phyloP scores from a whole-genome alignment of 225 moss, liverwort and hornwort species.

The Takakia lepidozioides region DNA sequence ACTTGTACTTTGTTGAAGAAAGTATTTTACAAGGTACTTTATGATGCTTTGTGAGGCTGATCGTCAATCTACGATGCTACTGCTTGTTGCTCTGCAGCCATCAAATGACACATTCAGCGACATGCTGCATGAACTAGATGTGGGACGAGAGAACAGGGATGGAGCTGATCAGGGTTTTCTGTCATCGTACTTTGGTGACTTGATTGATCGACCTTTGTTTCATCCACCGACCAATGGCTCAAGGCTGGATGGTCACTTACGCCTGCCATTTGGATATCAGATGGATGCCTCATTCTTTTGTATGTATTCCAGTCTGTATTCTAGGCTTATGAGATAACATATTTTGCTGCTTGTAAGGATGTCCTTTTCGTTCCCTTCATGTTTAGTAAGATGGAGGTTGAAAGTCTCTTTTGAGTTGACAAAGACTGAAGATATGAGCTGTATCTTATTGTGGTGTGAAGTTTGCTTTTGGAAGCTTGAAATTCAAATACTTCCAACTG shows the following conservation, averaged over 20 bases:
- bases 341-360: too few relatives aligned
- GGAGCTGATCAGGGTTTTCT: conserved; percentile 67
- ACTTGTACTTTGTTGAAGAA: neutral
- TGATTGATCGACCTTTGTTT: conserved; percentile 63
- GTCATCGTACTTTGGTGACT: conserved; percentile 34
- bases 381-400: neutral
- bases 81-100: conserved; percentile 41
- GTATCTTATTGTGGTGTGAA: neutral
- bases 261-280: conserved; percentile 66
- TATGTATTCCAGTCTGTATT: too few relatives aligned
- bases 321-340: too few relatives aligned
- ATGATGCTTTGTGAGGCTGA: neutral
- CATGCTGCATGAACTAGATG: conserved; percentile 40
- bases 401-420: neutral
- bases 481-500: too few relatives aligned
- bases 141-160: conserved; percentile 35
- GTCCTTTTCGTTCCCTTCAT: too few relatives aligned
- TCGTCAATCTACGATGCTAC: too few relatives aligned
- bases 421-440: too few relatives aligned
- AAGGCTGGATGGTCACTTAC: conserved; percentile 38
- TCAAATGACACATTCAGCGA: conserved; percentile 45
- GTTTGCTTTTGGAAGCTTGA: neutral
- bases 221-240: conserved; percentile 52
- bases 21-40: neutral
- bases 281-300: conserved; percentile 77